Conservation (phyloP, 148 eudicot genomes). For the Cornus suecica region DNA sequence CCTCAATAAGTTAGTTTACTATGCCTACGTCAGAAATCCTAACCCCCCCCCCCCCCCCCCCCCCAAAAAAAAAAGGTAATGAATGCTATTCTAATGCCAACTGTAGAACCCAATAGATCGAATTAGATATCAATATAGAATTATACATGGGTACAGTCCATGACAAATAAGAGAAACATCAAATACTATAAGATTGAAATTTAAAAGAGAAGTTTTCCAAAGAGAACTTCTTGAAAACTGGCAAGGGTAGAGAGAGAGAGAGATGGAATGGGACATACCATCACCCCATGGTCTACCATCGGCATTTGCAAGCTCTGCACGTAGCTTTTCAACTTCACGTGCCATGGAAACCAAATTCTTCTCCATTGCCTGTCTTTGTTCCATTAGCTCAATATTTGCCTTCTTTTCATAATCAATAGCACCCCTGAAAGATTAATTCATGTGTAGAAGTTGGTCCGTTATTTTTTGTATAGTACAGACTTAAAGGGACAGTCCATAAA, state of each 20-base stretch:
- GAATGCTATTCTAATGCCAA: not conserved
- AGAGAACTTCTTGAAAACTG: not conserved
- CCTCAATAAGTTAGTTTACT: not conserved
- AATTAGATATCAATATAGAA: not conserved
- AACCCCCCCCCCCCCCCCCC: too few species aligned
- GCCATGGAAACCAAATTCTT: conserved; percentile 87
- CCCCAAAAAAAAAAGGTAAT: not conserved
- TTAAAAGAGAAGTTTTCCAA: not conserved
- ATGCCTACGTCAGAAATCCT: not conserved
- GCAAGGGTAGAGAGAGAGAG: not conserved
- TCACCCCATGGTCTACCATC: conserved; percentile 67
- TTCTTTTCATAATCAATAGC: conserved; percentile 94
- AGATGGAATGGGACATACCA: conserved; percentile 37
- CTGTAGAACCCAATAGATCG: not conserved
- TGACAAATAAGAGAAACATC: not conserved
- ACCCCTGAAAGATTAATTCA: conserved; percentile 33
- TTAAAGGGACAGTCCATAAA: too few species aligned
- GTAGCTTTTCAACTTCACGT: conserved; percentile 91
- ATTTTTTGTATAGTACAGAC: not conserved
- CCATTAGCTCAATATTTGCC: conserved; percentile 75
- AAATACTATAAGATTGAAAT: not conserved
- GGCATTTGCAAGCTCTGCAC: conserved; percentile 62
- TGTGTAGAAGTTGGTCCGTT: not conserved
- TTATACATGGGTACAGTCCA: not conserved
- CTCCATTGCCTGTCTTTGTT: conserved; percentile 89